A percentile compares a stretch with the other conserved stretches of the same genome.
phyloP scores from a whole-genome alignment of 768 basidiomycete species.

The Hortiboletus campestris region DNA sequence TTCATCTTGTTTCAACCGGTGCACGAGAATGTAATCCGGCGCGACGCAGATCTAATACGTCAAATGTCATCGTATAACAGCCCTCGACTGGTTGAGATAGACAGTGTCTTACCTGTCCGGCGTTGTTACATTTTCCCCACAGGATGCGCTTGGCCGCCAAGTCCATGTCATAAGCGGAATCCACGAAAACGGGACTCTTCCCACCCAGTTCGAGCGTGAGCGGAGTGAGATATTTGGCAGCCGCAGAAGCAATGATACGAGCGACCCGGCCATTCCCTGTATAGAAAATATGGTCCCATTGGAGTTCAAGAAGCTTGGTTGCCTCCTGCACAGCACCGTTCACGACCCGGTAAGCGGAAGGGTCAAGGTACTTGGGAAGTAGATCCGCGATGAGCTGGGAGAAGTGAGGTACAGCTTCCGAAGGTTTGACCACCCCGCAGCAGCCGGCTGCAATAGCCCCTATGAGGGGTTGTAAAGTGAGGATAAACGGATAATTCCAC shows the following conservation, averaged over 20 bases:
- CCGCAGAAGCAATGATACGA: slow-evolving; percentile 24
- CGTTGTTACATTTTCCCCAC: slow-evolving; percentile 64
- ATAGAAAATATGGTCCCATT: slow-evolving; percentile 39
- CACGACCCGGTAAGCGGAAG: slow-evolving; percentile 50
- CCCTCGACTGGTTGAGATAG: not conserved
- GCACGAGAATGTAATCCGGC: slow-evolving; percentile 47
- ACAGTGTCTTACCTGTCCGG: slow-evolving; percentile 50
- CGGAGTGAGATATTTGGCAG: slow-evolving; percentile 35
- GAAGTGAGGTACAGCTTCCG: slow-evolving; percentile 51
- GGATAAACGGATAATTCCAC: slow-evolving; percentile 65
- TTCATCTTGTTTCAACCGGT: slow-evolving; percentile 41
- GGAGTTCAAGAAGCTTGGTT: slow-evolving; percentile 30
- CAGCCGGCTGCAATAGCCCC: slow-evolving; percentile 79
- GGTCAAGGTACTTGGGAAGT: slow-evolving; percentile 55
- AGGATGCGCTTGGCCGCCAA: slow-evolving; percentile 62
- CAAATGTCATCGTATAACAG: not conserved
- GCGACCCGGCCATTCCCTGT: slow-evolving; percentile 34
- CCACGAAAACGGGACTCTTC: slow-evolving; percentile 48
- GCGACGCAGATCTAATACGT: slow-evolving; percentile 37
- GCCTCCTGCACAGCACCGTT: slow-evolving; percentile 45
- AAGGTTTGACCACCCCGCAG: slow-evolving; percentile 63
- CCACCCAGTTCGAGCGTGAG: slow-evolving; percentile 34
- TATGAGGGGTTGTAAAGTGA: slow-evolving; percentile 54
- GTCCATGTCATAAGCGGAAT: slow-evolving; percentile 40
- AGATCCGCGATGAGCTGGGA: slow-evolving; percentile 52